Evolutionary conservation across 2,329 filamentous ascomycete species (phyloP).

Genomic region (Amauroascus verrucosus): DNA sequence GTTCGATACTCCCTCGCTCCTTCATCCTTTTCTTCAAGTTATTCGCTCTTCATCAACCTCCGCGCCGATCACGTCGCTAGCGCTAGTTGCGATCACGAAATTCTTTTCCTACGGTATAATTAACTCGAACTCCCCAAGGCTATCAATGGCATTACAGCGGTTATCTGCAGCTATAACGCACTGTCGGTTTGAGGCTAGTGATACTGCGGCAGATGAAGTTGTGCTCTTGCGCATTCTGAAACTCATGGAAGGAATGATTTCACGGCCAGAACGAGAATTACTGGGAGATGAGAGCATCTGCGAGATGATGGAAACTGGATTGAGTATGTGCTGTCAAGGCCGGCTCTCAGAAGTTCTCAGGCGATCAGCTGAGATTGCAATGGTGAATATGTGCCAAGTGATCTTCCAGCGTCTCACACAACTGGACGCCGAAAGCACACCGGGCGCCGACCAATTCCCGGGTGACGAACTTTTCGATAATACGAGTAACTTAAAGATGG

Average conservation of each 20-base stretch:
- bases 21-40: constrained; percentile 92
- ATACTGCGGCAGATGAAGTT: constrained; percentile 88
- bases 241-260: constrained; percentile 97
- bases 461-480: constrained; percentile 50
- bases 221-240: constrained; percentile 89
- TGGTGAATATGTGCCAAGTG: constrained; percentile 98
- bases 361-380: constrained; percentile 85
- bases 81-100: constrained; percentile 86
- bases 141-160: constrained; percentile 85
- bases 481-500: constrained; percentile 72
- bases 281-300: constrained; percentile 98
- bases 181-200: constrained; percentile 93
- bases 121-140: constrained; percentile 69
- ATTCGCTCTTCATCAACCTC: constrained; percentile 94
- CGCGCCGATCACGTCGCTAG: constrained; percentile 89
- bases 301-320: constrained; percentile 96
- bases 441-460: constrained; percentile 56
- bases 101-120: constrained; percentile 95
- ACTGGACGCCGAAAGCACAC: constrained; percentile 63
- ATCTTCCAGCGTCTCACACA: constrained; percentile 91
- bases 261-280: constrained; percentile 79
- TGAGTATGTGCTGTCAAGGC: constrained; percentile 94
- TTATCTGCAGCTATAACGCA: constrained; percentile 92
- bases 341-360: constrained; percentile 83
- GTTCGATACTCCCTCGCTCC: constrained; percentile 80